Evolutionary conservation across 352 stramenopile genomes (phyloP), one percentile per base, ranked within the genome.

Genomic region (Globisporangium cederbergense): DNA sequence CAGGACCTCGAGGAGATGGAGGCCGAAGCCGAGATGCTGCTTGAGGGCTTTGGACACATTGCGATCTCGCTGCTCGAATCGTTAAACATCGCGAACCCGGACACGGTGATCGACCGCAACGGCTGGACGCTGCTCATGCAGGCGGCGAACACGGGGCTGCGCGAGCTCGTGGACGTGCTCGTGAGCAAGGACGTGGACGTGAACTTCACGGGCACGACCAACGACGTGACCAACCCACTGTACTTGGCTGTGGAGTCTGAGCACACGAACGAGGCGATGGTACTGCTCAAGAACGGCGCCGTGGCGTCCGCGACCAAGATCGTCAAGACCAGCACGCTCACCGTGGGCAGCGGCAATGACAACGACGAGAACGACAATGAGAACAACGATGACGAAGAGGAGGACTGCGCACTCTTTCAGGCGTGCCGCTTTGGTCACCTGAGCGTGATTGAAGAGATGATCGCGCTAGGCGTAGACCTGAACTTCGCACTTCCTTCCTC

Each of bases 71-170:
- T 95, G 43, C 61, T 91, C 20, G 77, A 90, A 45, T 47, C 62
- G 45, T 58, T 89, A 40, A 66, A 59, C 28, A 58, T 82, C 36
- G 62, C 72, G 10, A 70, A 76, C 50, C 68, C 70, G 1, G 77
- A 90, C 68, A 60, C 58, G 28, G 74, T 91, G 16, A 62, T 91
- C 40, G 86, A 93, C 69, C 77, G 81, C 30, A 73, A 91, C 51
- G 86, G 86, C 3, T 95, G 86, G 86, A 93, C 86, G 58, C 71
- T 95, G 56, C 71, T 95, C 50, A 95, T 95, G 84, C 86, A 95
- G 67, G 83, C 86, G 4, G 81, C 82, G 18, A 95, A 93, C 73
- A 88, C 73, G 20, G 84, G 83, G 1, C 74, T 95, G 9, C 70
- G 64, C 28, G 74, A 81, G 43, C 72, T 95, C 32, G 62, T 76